Evolutionary conservation across 441 rosid genomes (phyloP).

Genomic region (Gossypium armourianum): DNA sequence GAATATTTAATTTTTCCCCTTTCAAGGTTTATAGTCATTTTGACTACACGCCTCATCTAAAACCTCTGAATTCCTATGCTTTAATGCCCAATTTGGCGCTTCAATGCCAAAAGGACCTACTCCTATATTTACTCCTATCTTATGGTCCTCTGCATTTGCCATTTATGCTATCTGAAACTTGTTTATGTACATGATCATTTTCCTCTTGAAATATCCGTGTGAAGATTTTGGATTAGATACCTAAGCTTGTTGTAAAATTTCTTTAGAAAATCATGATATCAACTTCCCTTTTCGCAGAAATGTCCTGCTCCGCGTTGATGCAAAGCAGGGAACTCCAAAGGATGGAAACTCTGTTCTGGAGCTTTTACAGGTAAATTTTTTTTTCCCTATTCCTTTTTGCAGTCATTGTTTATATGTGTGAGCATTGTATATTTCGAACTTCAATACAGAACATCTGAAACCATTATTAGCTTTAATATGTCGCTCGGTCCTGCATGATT

Average conservation of each 20-base stretch:
- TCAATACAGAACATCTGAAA: background rate
- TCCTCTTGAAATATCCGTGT: background rate
- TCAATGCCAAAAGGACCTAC: background rate
- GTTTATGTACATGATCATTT: background rate
- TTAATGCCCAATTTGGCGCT: background rate
- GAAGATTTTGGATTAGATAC: background rate
- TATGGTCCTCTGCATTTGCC: background rate
- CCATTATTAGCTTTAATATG: constrained; percentile 5
- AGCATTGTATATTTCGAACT: background rate
- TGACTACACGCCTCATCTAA: background rate
- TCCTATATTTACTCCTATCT: background rate
- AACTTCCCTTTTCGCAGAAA: constrained; percentile 43
- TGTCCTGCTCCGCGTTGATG: constrained; percentile 84
- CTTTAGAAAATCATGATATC: constrained; percentile 16
- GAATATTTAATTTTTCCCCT: background rate
- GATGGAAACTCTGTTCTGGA: constrained; percentile 80
- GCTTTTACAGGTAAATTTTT: constrained; percentile 59
- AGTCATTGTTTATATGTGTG: background rate
- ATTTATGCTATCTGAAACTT: background rate
- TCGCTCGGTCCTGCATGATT: constrained; percentile 3
- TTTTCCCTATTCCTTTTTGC: background rate
- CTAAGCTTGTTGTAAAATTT: background rate
- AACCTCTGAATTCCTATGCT: background rate
- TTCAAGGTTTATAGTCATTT: background rate
- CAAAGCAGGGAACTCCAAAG: constrained; percentile 79